phyloP scores from a whole-genome alignment of 495 filamentous ascomycete species.

The Penicillium silybi region DNA sequence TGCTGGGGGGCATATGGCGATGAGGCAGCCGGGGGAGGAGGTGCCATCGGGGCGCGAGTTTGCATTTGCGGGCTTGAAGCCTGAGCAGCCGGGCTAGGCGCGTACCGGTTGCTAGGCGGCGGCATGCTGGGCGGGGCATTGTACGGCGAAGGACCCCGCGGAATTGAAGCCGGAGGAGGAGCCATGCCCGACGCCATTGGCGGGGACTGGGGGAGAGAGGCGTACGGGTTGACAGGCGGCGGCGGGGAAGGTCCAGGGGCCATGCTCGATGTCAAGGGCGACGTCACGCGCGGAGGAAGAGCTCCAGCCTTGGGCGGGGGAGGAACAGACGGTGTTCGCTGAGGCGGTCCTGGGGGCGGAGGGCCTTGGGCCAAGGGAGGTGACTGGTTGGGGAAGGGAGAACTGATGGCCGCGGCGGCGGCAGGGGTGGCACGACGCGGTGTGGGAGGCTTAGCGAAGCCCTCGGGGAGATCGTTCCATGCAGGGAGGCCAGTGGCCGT shows the following conservation, averaged over 20 bases:
- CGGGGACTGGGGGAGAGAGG: conserved; percentile 46
- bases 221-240: conserved; percentile 67
- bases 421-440: conserved; percentile 70
- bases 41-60: conserved; percentile 40
- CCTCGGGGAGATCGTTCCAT: conserved; percentile 95
- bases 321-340: conserved; percentile 49
- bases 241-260: conserved; percentile 47
- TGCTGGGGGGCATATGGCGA: conserved; percentile 59
- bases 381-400: conserved; percentile 66
- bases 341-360: conserved; percentile 34
- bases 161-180: conserved; percentile 51
- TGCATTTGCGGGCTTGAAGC: conserved; percentile 41
- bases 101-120: conserved; percentile 77
- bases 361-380: conserved; percentile 50
- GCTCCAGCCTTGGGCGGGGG: conserved; percentile 49
- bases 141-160: conserved; percentile 82
- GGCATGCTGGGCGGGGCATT: conserved; percentile 74
- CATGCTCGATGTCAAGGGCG: conserved; percentile 47
- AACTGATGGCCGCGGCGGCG: conserved; percentile 51
- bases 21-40: conserved; percentile 47
- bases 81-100: conserved; percentile 68
- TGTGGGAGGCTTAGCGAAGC: conserved; percentile 65
- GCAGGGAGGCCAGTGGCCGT: conserved; percentile 65
- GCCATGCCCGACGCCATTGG: conserved; percentile 32
- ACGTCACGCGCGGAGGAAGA: conserved; percentile 52